Percentiles rank a stretch among this genome's conserved stretches.
These are phyloP conservation scores for Sporobolomyces phaffii DNA, from an alignment of 768 basidiomycete species.

Conservation along the genomic window DNA sequence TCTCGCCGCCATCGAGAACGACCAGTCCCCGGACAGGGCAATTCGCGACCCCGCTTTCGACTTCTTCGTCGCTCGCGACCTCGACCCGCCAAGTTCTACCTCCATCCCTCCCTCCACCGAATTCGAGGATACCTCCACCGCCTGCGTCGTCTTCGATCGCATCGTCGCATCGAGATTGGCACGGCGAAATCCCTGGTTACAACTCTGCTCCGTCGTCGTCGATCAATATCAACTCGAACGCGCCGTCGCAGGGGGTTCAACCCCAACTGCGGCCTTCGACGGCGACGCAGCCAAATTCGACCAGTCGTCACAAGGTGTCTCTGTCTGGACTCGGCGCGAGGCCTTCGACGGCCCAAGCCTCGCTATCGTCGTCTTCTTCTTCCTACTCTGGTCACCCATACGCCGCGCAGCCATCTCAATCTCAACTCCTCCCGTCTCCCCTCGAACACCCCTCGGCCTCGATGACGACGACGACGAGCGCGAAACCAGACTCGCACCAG, in stretches of 20 bases:
- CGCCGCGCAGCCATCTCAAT: slow-evolving; percentile 2
- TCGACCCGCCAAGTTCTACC: not conserved
- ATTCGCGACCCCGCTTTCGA: slow-evolving; percentile 50
- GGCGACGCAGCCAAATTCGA: not conserved
- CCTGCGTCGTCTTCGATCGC: not conserved
- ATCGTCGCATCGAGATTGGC: not conserved
- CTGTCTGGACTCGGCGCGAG: slow-evolving; percentile 11
- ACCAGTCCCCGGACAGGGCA: slow-evolving; percentile 46
- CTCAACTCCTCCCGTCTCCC: slow-evolving; percentile 8
- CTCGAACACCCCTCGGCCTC: slow-evolving; percentile 6
- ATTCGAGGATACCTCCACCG: not conserved
- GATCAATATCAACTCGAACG: not conserved
- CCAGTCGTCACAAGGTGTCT: slow-evolving; percentile 22
- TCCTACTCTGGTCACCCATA: slow-evolving; percentile 29
- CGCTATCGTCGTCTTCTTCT: slow-evolving; percentile 17
- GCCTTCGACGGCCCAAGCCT: not conserved
- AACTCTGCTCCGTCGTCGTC: slow-evolving; percentile 2
- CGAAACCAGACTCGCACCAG: not conserved
- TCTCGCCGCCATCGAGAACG: slow-evolving; percentile 44
- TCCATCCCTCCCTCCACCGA: not conserved
- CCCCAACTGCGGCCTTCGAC: slow-evolving; percentile 1
- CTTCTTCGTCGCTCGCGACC: slow-evolving; percentile 11
- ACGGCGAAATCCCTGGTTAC: not conserved
- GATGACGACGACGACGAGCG: not conserved
- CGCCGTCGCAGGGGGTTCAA: not conserved